Percentiles rank a stretch among this genome's conserved stretches.
phyloP scores from a whole-genome alignment of 805 yeast species.

The Kluyveromyces siamensis region DNA sequence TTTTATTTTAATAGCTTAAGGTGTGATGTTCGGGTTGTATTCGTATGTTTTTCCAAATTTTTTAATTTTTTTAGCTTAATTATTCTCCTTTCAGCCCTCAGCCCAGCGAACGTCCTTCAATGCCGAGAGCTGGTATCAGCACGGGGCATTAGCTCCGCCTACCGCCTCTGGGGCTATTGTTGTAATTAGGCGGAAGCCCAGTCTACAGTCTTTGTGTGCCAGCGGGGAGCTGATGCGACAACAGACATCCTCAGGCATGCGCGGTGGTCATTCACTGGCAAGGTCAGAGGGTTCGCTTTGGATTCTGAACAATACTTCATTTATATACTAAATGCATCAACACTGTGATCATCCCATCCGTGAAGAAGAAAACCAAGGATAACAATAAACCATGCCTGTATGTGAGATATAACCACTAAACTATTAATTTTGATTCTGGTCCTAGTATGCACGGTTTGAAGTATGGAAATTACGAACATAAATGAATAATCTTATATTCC shows the following conservation, averaged over 20 bases:
- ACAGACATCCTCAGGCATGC: no score
- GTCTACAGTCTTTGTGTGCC: not conserved
- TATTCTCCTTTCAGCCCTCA: not conserved
- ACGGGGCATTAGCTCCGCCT: not conserved
- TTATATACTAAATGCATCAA: slow-evolving; percentile 11
- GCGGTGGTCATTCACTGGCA: not conserved
- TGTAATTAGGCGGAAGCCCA: not conserved
- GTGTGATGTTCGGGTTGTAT: not conserved
- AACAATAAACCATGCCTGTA: slow-evolving; percentile 34
- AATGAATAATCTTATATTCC: no score
- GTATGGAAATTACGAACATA: not conserved
- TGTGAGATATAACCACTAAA: slow-evolving; percentile 16
- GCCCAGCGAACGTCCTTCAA: not conserved
- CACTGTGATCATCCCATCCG: no score
- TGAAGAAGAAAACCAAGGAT: slow-evolving; percentile 9
- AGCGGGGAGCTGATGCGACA: not conserved
- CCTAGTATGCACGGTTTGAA: not conserved
- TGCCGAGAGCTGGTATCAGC: not conserved
- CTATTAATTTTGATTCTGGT: not conserved
- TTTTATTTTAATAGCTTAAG: no score
- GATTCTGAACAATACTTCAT: slow-evolving; percentile 17
- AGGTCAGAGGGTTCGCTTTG: not conserved
- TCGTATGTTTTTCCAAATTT: not conserved
- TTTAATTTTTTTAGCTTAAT: no score
- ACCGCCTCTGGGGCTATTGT: not conserved